These are phyloP conservation scores for Jacaranda mimosifolia DNA, from an alignment of 257 asterid species.

Conservation along the genomic window DNA sequence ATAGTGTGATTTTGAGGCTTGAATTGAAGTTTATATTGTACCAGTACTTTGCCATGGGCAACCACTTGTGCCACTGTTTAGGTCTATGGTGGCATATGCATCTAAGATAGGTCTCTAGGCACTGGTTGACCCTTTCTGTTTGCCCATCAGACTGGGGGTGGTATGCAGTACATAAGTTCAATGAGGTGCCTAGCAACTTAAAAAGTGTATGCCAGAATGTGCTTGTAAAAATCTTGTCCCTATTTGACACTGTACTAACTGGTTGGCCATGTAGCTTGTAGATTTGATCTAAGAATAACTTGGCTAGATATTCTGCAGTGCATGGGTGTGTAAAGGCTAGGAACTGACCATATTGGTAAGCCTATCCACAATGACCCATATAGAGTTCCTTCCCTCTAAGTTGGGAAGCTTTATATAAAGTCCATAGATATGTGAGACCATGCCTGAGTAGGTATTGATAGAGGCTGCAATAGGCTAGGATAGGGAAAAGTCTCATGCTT, in stretches of 20 bases:
- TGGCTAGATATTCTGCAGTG: background rate
- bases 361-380: background rate
- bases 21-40: too few species aligned
- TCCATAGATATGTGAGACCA: conserved; percentile 14
- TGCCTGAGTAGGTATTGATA: background rate
- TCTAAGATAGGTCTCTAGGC: conserved; percentile 15
- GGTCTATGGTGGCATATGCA: background rate
- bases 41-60: too few species aligned
- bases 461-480: conserved; percentile 12
- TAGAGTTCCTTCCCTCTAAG: background rate
- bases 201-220: background rate
- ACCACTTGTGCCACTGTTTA: background rate
- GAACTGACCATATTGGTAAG: background rate
- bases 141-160: conserved; percentile 29
- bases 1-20: too few species aligned
- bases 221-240: conserved; percentile 13
- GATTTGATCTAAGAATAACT: background rate
- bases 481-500: background rate
- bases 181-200: background rate
- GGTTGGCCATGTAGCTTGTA: conserved; percentile 23
- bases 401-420: background rate
- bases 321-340: background rate
- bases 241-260: background rate
- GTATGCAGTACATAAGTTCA: background rate
- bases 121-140: conserved; percentile 13